A percentile compares a stretch with the other conserved stretches of the same genome.
Evolutionary conservation across 352 stramenopile genomes (phyloP).

Genomic region (Pythium sukuiense): DNA sequence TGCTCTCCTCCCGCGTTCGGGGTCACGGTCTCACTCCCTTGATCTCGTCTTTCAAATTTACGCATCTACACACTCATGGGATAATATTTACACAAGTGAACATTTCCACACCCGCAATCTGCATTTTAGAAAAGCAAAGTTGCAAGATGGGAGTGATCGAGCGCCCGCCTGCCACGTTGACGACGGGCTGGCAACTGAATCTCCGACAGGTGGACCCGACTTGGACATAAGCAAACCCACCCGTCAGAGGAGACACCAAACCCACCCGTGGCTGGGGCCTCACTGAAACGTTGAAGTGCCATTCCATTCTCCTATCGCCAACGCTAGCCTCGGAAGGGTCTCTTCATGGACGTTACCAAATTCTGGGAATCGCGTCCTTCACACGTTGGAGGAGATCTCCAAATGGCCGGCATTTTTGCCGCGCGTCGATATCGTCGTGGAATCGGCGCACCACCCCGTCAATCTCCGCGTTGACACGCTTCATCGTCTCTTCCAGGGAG

Average conservation of each 20-base stretch:
- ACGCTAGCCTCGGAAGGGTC: no score
- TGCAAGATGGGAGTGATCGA: conserved; percentile 18
- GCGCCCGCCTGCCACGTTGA: conserved; percentile 26
- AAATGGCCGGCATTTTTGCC: no score
- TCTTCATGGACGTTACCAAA: no score
- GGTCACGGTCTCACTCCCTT: not conserved
- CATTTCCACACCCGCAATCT: not conserved
- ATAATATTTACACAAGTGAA: conserved; percentile 17
- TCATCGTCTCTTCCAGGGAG: no score
- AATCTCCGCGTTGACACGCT: no score
- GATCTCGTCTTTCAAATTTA: conserved; percentile 5
- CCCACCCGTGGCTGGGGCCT: not conserved
- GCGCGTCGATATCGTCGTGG: no score
- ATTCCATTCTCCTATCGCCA: not conserved
- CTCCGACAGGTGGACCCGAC: not conserved
- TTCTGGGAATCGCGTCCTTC: no score
- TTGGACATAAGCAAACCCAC: not conserved
- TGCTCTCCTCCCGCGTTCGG: not conserved
- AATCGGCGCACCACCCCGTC: no score
- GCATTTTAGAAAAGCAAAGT: not conserved
- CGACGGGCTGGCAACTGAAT: conserved; percentile 4
- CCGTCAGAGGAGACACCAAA: not conserved
- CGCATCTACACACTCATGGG: conserved; percentile 1
- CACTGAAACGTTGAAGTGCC: conserved; percentile 1
- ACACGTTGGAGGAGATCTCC: no score